Conservation (phyloP, 306 rosid genomes). For the Prunus persica region DNA sequence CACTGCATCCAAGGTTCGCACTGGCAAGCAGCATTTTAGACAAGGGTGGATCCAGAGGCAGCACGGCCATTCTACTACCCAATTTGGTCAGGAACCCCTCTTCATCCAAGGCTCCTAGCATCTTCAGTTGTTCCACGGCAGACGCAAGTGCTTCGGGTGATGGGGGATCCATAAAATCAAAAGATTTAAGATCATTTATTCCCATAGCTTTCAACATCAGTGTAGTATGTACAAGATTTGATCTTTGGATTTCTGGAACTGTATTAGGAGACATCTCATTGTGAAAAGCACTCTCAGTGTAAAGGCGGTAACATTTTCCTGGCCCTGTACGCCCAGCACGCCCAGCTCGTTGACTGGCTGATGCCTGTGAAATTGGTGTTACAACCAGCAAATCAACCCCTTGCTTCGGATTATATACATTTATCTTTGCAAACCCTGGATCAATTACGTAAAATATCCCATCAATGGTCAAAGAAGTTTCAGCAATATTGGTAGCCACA, state of each 20-base stretch:
- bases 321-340: constrained; percentile 93
- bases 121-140: constrained; percentile 74
- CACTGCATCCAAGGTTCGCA: constrained; percentile 92
- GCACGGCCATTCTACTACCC: constrained; percentile 89
- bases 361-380: constrained; percentile 87
- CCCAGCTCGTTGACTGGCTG: constrained; percentile 86
- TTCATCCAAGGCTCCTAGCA: constrained; percentile 89
- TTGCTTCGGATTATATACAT: constrained; percentile 78
- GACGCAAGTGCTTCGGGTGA: constrained; percentile 78
- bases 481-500: constrained; percentile 91
- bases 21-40: constrained; percentile 91
- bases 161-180: constrained; percentile 93
- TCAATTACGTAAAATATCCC: constrained; percentile 81
- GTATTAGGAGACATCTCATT: constrained; percentile 82
- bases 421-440: constrained; percentile 90
- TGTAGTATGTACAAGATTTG: constrained; percentile 67
- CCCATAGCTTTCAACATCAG: constrained; percentile 87
- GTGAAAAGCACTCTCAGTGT: constrained; percentile 76
- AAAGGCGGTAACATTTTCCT: constrained; percentile 82
- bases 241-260: constrained; percentile 78
- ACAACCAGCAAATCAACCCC: constrained; percentile 80
- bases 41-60: constrained; percentile 87
- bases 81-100: constrained; percentile 80
- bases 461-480: constrained; percentile 87
- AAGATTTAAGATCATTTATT: constrained; percentile 67